phyloP scores from a whole-genome alignment of 2,329 filamentous ascomycete genomes.

The Phaeosphaeria sp. region DNA sequence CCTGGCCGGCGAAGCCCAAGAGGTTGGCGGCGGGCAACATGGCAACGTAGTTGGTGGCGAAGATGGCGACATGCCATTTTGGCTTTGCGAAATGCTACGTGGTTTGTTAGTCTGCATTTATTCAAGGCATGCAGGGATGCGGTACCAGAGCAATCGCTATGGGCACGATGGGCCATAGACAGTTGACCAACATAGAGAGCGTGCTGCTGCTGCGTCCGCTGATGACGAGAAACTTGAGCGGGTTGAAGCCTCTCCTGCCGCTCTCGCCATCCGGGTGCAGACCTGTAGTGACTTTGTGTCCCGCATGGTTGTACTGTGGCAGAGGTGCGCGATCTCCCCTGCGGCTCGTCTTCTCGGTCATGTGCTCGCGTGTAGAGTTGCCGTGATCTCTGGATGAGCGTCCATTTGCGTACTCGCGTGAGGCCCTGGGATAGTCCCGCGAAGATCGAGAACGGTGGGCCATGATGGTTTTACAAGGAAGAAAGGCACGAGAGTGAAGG shows the following conservation, averaged over 20 bases:
- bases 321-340: slow-evolving; percentile 25
- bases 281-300: slow-evolving; percentile 50
- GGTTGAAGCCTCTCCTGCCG: slow-evolving; percentile 70
- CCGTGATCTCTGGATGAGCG: slow-evolving; percentile 20
- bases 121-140: background rate
- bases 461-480: slow-evolving; percentile 16
- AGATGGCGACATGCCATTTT: slow-evolving; percentile 67
- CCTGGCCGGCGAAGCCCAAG: slow-evolving; percentile 75
- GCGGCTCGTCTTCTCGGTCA: slow-evolving; percentile 30
- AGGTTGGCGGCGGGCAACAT: slow-evolving; percentile 80
- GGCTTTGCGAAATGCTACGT: slow-evolving; percentile 58
- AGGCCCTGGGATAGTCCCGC: slow-evolving; percentile 20
- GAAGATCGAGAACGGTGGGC: slow-evolving; percentile 22
- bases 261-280: slow-evolving; percentile 68
- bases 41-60: slow-evolving; percentile 74
- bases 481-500: slow-evolving; percentile 3
- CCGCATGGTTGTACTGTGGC: slow-evolving; percentile 53
- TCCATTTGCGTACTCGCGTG: slow-evolving; percentile 12
- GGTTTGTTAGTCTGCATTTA: slow-evolving; percentile 6
- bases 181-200: slow-evolving; percentile 69
- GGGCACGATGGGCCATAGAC: slow-evolving; percentile 78
- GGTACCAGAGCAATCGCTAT: slow-evolving; percentile 69
- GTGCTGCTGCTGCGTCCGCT: slow-evolving; percentile 68
- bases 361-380: slow-evolving; percentile 26
- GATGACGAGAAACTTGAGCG: slow-evolving; percentile 67